Evolutionary conservation across 2,329 filamentous ascomycete genomes (phyloP).

Genomic region (Apiospora sp.): DNA sequence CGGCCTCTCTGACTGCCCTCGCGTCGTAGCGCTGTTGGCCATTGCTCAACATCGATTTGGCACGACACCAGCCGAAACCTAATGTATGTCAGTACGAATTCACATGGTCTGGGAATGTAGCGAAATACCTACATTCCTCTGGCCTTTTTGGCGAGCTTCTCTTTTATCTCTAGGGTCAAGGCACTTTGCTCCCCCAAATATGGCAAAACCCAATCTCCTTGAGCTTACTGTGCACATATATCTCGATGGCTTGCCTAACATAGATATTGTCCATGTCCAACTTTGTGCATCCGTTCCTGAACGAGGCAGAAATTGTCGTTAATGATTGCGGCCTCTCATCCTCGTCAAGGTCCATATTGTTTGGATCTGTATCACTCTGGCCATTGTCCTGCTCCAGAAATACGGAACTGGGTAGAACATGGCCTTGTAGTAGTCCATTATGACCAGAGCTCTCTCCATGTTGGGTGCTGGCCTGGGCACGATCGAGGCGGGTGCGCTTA

Average conservation of each 20-base stretch:
- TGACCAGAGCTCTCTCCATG: background rate
- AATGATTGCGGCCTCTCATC: background rate
- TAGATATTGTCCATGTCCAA: conserved; percentile 39
- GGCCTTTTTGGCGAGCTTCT: conserved; percentile 32
- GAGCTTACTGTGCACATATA: conserved; percentile 34
- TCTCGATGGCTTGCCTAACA: conserved; percentile 38
- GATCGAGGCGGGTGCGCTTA: background rate
- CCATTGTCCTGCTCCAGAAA: background rate
- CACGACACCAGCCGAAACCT: conserved; percentile 40
- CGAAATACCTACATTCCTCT: conserved; percentile 28
- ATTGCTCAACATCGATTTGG: conserved; percentile 34
- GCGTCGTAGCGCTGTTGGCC: conserved; percentile 24
- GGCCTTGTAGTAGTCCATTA: background rate
- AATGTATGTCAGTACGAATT: background rate
- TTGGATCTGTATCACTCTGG: background rate
- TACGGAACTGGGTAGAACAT: background rate
- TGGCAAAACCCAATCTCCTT: background rate
- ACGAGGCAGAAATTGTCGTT: background rate
- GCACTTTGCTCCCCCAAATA: background rate
- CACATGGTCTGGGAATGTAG: no score
- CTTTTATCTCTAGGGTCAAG: conserved; percentile 31
- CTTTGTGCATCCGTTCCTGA: background rate
- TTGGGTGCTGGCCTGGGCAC: background rate
- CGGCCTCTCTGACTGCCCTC: conserved; percentile 27
- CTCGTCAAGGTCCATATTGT: background rate